Evolutionary conservation across 768 basidiomycete species (phyloP).

Genomic region (Brasilioporus rufonigricans): DNA sequence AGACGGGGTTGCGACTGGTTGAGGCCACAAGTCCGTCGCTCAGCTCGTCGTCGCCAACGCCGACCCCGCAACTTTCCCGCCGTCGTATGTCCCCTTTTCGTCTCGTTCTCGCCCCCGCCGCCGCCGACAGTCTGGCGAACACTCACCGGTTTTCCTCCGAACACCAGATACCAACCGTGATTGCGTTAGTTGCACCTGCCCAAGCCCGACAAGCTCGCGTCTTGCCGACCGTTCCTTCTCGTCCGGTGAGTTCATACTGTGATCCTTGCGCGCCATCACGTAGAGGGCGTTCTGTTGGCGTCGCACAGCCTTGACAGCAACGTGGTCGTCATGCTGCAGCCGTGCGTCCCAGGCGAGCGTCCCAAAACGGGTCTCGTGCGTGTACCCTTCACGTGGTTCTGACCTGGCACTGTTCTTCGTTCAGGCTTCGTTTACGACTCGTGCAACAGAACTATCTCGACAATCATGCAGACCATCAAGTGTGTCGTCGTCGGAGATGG

Average conservation of each 20-base stretch:
- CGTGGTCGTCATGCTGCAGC: slow-evolving; percentile 33
- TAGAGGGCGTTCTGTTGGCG: slow-evolving; percentile 9
- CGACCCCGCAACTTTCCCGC: slow-evolving; percentile 21
- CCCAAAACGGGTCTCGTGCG: slow-evolving; percentile 27
- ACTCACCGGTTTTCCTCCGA: slow-evolving; percentile 23
- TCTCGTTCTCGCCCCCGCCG: not conserved
- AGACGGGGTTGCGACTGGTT: slow-evolving; percentile 25
- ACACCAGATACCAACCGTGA: slow-evolving; percentile 27
- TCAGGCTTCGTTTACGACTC: slow-evolving; percentile 17
- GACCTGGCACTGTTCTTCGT: slow-evolving; percentile 9
- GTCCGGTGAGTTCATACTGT: slow-evolving; percentile 23
- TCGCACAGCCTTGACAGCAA: slow-evolving; percentile 23
- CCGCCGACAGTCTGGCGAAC: not conserved
- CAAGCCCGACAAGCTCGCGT: slow-evolving; percentile 24
- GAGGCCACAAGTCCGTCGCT: slow-evolving; percentile 26
- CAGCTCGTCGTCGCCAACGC: slow-evolving; percentile 29
- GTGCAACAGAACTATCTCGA: slow-evolving; percentile 16
- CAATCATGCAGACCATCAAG: slow-evolving; percentile 91
- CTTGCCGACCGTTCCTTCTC: slow-evolving; percentile 12
- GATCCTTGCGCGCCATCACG: slow-evolving; percentile 1
- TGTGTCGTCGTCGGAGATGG: slow-evolving; percentile 98
- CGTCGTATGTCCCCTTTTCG: slow-evolving; percentile 19
- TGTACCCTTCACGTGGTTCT: slow-evolving; percentile 14
- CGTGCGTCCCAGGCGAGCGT: slow-evolving; percentile 13
- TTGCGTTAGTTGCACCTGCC: slow-evolving; percentile 21